These are phyloP conservation scores for Uronychia binucleata DNA, from an alignment of 73 alveolate species.

Conservation along the genomic window DNA sequence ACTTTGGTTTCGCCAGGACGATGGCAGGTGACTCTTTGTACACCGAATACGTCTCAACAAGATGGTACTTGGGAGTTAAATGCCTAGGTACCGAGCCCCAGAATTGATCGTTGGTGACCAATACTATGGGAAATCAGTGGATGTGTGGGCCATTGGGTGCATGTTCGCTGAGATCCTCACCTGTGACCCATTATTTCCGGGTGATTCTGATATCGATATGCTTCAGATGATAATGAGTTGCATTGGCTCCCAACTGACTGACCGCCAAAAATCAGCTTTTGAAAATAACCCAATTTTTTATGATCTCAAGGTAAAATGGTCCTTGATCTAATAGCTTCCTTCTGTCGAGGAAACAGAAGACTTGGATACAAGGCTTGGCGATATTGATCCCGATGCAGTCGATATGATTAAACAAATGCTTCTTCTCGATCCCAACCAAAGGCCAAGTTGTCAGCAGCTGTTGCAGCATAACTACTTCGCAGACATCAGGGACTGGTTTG, in stretches of 20 bases:
- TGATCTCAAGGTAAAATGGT: too few relatives aligned
- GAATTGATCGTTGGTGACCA: slow-evolving; percentile 79
- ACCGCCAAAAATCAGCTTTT: slow-evolving; percentile 25
- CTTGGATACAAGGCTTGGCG: slow-evolving; percentile 7
- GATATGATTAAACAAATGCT: slow-evolving; percentile 49
- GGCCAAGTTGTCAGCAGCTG: slow-evolving; percentile 69
- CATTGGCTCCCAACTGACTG: slow-evolving; percentile 32
- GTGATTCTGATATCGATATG: slow-evolving; percentile 55
- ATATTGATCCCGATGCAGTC: slow-evolving; percentile 23
- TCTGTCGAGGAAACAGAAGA: slow-evolving; percentile 14
- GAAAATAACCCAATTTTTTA: slow-evolving; percentile 17
- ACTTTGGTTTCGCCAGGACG: slow-evolving; percentile 82
- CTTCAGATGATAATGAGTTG: slow-evolving; percentile 24
- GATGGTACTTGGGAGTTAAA: slow-evolving; percentile 45
- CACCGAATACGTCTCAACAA: slow-evolving; percentile 76
- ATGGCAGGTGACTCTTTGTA: slow-evolving; percentile 25
- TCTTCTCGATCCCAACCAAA: slow-evolving; percentile 52
- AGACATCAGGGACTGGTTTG: slow-evolving; percentile 52
- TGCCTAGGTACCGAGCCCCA: slow-evolving; percentile 85
- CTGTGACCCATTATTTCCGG: slow-evolving; percentile 77
- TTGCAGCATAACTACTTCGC: slow-evolving; percentile 57
- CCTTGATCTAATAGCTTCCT: too few relatives aligned
- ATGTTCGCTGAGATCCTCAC: slow-evolving; percentile 78
- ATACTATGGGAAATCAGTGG: slow-evolving; percentile 85
- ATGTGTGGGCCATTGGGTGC: slow-evolving; percentile 93